Evolutionary conservation across 306 rosid genomes (phyloP).

Genomic region (Acacia crassicarpa): DNA sequence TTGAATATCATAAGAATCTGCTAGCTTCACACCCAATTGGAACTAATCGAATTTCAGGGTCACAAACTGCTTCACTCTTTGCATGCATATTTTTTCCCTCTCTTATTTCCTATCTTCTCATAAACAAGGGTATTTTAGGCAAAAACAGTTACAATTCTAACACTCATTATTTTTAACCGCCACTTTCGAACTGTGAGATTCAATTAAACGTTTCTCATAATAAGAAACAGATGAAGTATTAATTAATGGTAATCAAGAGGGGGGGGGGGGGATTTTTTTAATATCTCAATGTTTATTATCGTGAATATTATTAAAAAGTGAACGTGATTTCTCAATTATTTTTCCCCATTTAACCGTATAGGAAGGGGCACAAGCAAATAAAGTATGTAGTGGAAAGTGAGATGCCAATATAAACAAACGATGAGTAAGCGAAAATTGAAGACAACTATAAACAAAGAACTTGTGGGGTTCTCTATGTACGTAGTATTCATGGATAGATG

Average conservation of each 20-base stretch:
- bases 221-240: too few species aligned
- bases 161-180: too few species aligned
- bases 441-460: not conserved
- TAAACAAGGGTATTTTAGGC: too few species aligned
- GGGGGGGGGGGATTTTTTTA: too few species aligned
- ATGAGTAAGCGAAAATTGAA: slow-evolving; percentile 6
- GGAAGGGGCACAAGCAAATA: not conserved
- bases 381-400: not conserved
- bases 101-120: too few species aligned
- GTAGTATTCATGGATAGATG: not conserved
- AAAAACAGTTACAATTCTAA: too few species aligned
- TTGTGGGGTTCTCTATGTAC: not conserved
- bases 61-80: not conserved
- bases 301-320: not conserved
- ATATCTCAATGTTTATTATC: not conserved
- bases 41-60: not conserved
- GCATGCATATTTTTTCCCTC: too few species aligned
- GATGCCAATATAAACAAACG: not conserved
- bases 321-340: not conserved
- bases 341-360: not conserved
- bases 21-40: not conserved
- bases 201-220: too few species aligned
- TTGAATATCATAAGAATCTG: not conserved
- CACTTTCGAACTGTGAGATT: too few species aligned
- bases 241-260: too few species aligned